Evolutionary conservation across 805 yeast species (phyloP).

Genomic region (Nakazawaea anatomiae): DNA sequence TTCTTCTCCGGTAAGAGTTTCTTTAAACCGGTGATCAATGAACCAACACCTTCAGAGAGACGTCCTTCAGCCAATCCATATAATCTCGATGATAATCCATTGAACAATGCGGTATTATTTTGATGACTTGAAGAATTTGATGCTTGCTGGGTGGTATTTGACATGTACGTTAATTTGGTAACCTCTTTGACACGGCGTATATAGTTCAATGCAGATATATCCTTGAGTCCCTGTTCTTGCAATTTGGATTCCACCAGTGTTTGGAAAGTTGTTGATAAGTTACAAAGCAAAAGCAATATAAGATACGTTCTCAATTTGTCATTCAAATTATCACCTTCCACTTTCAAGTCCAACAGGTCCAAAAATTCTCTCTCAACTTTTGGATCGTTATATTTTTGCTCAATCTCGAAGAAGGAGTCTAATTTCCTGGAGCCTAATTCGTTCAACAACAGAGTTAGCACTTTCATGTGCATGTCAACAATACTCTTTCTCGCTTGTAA

Average conservation of each 20-base stretch:
- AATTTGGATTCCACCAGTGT: slow-evolving; percentile 62
- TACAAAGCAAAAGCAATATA: slow-evolving; percentile 57
- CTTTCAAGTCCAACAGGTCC: slow-evolving; percentile 45
- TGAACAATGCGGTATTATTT: slow-evolving; percentile 49
- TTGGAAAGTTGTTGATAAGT: slow-evolving; percentile 39
- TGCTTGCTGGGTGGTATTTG: slow-evolving; percentile 21
- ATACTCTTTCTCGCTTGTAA: slow-evolving; percentile 81
- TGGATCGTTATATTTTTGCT: slow-evolving; percentile 69
- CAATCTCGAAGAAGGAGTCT: slow-evolving; percentile 91
- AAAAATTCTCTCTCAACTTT: slow-evolving; percentile 53
- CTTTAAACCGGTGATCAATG: slow-evolving; percentile 81
- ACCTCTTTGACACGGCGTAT: slow-evolving; percentile 78
- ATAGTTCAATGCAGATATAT: slow-evolving; percentile 62
- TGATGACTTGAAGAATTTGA: slow-evolving; percentile 26
- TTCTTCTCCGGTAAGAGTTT: slow-evolving; percentile 84
- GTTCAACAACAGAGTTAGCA: slow-evolving; percentile 75
- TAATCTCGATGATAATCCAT: slow-evolving; percentile 68
- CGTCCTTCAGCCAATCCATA: slow-evolving; percentile 79
- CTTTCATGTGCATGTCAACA: slow-evolving; percentile 96
- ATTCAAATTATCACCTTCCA: slow-evolving; percentile 48
- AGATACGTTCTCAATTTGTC: slow-evolving; percentile 89
- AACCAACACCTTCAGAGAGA: slow-evolving; percentile 84
- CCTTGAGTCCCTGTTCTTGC: slow-evolving; percentile 45
- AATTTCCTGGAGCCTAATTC: slow-evolving; percentile 82
- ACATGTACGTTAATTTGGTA: slow-evolving; percentile 40